Evolutionary conservation across 202 grass and related monocot species (phyloP), one percentile per base, ranked within the genome.

Genomic region (Bolboschoenoplectus hybrid): DNA sequence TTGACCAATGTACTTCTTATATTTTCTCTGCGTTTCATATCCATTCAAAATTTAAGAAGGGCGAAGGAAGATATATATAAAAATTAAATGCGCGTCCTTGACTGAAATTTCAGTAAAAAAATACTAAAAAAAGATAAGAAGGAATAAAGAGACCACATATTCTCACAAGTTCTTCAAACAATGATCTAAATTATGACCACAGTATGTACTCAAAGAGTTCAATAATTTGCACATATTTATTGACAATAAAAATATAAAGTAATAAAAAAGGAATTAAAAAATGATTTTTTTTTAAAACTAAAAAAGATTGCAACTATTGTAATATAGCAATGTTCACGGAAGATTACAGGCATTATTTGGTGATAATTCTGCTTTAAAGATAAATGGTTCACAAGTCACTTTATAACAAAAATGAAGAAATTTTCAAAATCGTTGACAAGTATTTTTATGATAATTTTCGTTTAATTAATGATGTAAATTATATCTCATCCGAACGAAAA

Each of bases 161-260:
- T 47, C 6, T 39, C 5, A 41, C 34, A 68, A 41, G 3, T 68
- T 68, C 2, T 68, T 68, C 11, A 45, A 20, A 46, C 14, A 72
- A 72, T 72, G 40, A 72, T 72, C 40, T 63, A 63, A 58, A 58
- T n/a, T 58, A 58, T 58, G 55, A 58, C 55, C 10, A 14, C 52
- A 51, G 5, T 51, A 5, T 51, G 8, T 57, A 57, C 13, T 16
- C 34, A 67, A 16, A 39, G 35, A 35, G 35, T 40, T 67, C 3
- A 67, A 67, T 67, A 14, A 39, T 14, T 12, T 67, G 64, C 64
- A 67, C 35, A 12, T 67, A 11, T 35, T 65, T 67, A 61, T 61
- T 61, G 2, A 20, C 16, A 7, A 61, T 13, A 40, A 67, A 67
- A 6, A 40, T 14, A 61, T 20, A 14, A 67, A 67, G 4, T 67